Base-by-base conservation (phyloP, 1,139 yeast species). In the Magnusiomyces paraingens region DNA sequence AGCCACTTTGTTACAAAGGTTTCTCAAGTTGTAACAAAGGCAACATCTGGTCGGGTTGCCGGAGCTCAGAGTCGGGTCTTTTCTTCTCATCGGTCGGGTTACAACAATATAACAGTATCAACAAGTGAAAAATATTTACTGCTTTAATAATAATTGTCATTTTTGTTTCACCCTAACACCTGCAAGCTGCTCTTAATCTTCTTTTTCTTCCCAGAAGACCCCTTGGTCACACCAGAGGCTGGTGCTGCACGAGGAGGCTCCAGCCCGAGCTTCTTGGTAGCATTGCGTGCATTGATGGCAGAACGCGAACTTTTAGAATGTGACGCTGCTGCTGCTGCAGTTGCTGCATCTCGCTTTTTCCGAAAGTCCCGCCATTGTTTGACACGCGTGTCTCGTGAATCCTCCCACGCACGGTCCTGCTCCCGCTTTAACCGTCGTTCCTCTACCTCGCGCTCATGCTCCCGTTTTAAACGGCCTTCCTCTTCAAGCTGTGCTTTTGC, bases 381-480 rank as follows among this genome's bases (percentile, higher is more conserved):
- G 8, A 84, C 88, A 47, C 91, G 68, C 2, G 68, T 67, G 52
- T 82, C 89, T 52, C 89, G 59, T 17, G 75, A 76, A 53, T 78
- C 80, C 62, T 83, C 90, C 91, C 91, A 84, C 36, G 73, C 72
- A 54, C 74, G 67, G 47, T 78, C 79, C 57, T 73, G 59, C 55
- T 76, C 71, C 50, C 70, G 68, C 57, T 74, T 73, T 44, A 67
- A 59, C 50, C 73, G 71, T 52, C 74, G 63, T 58, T 76, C 77
- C 61, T 70, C 66, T 60, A 66, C 55, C 65, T 73, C 61, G 66
- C 72, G 63, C 63, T 75, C 70, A 40, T 60, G 57, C 55, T 71
- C 70, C 47, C 72, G 66, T 54, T 72, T 70, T 54, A 70, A 64
- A 32, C 74, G 70, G 48, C 69, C 68, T 62, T 76, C 68, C 58